Evolutionary conservation across 805 yeast species (phyloP), one percentile per base, ranked within the genome.

Genomic region (Tetrapisispora arboricola): DNA sequence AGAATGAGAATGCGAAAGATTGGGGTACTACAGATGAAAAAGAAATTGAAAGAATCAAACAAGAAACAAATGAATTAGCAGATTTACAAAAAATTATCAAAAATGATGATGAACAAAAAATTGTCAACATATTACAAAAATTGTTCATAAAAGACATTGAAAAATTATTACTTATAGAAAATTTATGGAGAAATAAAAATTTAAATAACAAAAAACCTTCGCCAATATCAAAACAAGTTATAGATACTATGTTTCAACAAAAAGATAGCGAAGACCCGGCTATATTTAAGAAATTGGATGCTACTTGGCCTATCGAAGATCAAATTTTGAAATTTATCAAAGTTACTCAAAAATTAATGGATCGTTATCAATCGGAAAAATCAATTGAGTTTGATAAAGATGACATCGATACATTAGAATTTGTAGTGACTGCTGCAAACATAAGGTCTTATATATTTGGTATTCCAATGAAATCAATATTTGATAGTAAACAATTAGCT

Each of bases 401-500:
- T 59, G 99, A 94, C 59, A 82, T 78, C 34, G 96, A 85, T 53
- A 85, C 97, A 0, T 68, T 92, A 41, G 73, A 80, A 50, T 92
- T 92, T 63, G 96, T 94, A 4, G 81, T 77, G 2, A 77, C 96
- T 0, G 77, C 95, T 1, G 77, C 96, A 0, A 86, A 87, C 53
- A 67, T 88, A 36, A 70, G 96, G 48, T 79, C 90, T 0, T 55
- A 53, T 37, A 71, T 84, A 2, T 90, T 88, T 55, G 67, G 70
- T 19, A 87, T 88, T 42, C 83, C 78, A 26, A 49, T 67, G 39
- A 80, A 82, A 55, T 71, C 92, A 3, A 80, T 84, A 44, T 92
- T 94, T 56, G 95, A 86, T 45, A 75, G 84, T 46, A 92, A 92
- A 58, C 94, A 84, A 54, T 87, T 90, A 48, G 98, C 98, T 0